These are phyloP conservation scores for Prunus salicina DNA, from an alignment of 306 rosid genomes.

Conservation along the genomic window DNA sequence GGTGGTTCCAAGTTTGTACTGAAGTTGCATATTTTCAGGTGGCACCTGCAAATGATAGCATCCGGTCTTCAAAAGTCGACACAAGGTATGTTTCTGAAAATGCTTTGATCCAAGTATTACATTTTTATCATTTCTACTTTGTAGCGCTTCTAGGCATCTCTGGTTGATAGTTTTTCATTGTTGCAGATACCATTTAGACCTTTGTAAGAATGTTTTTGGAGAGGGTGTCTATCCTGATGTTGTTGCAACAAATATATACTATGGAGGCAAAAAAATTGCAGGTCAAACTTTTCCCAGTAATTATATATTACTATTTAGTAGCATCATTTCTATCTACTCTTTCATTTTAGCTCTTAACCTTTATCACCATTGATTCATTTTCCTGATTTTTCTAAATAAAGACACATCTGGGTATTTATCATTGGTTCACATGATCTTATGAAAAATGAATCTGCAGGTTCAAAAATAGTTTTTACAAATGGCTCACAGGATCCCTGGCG, in stretches of 20 bases:
- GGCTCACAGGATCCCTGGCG: constrained; percentile 99
- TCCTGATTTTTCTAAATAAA: background rate
- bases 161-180: constrained; percentile 15
- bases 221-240: constrained; percentile 83
- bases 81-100: constrained; percentile 40
- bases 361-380: background rate
- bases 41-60: constrained; percentile 83
- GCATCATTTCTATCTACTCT: background rate
- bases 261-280: constrained; percentile 89
- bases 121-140: constrained; percentile 5
- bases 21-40: constrained; percentile 98
- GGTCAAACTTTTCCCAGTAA: constrained; percentile 35
- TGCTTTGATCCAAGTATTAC: background rate
- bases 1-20: constrained; percentile 99
- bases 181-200: constrained; percentile 89
- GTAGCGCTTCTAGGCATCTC: constrained; percentile 11
- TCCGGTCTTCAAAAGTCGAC: constrained; percentile 80
- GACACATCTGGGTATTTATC: background rate
- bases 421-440: constrained; percentile 16
- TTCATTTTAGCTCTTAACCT: background rate
- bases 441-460: constrained; percentile 51
- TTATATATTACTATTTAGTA: background rate
- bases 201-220: constrained; percentile 93
- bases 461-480: constrained; percentile 79
- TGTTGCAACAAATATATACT: constrained; percentile 65